A percentile compares a stretch with the other conserved stretches of the same genome.
Conservation (phyloP, 352 stramenopile species). For the Peronospora destructor region DNA sequence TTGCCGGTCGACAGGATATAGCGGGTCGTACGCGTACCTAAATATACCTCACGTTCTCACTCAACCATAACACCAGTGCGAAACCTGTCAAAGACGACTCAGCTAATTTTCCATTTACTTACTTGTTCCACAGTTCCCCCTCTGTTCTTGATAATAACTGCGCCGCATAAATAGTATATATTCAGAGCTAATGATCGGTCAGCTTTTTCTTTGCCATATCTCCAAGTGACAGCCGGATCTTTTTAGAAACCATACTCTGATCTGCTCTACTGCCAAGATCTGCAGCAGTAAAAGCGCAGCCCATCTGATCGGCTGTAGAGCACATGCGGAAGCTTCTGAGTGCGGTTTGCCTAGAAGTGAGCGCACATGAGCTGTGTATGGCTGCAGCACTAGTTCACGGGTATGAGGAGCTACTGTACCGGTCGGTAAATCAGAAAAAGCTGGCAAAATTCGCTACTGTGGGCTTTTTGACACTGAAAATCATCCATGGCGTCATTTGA, state of each 20-base stretch:
- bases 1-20: too few relatives aligned
- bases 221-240: slow-evolving; percentile 13
- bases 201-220: slow-evolving; percentile 14
- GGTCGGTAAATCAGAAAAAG: slow-evolving; percentile 62
- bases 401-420: slow-evolving; percentile 60
- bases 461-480: slow-evolving; percentile 55
- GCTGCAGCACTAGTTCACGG: slow-evolving; percentile 55
- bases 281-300: slow-evolving; percentile 22
- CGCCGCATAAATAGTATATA: slow-evolving; percentile 8
- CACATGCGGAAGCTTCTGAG: slow-evolving; percentile 11
- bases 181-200: slow-evolving; percentile 3
- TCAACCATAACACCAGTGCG: too few relatives aligned
- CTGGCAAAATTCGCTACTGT: slow-evolving; percentile 41
- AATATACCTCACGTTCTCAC: too few relatives aligned
- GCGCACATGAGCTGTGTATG: slow-evolving; percentile 46
- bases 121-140: background rate
- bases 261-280: slow-evolving; percentile 13
- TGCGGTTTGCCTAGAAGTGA: slow-evolving; percentile 19
- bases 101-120: too few relatives aligned
- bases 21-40: too few relatives aligned
- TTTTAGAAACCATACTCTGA: slow-evolving; percentile 7
- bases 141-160: slow-evolving; percentile 12
- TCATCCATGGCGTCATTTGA: slow-evolving; percentile 34
- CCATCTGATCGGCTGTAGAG: slow-evolving; percentile 17
- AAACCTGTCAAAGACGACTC: too few relatives aligned